These are phyloP conservation scores for Clarireedia hainanense DNA, from an alignment of 2,329 filamentous ascomycete genomes.

Conservation along the genomic window DNA sequence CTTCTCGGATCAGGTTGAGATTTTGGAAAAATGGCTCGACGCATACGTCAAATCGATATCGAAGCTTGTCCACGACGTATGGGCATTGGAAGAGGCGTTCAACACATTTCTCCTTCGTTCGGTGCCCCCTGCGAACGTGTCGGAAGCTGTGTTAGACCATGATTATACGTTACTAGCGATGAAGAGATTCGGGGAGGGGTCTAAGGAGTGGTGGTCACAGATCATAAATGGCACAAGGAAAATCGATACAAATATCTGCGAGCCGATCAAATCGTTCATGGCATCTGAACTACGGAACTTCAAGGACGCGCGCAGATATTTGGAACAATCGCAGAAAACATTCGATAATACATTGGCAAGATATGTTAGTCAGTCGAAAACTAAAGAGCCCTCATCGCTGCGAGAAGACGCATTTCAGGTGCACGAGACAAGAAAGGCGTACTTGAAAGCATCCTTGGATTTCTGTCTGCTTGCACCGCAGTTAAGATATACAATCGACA, in stretches of 20 bases:
- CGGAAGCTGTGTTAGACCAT: conserved; percentile 83
- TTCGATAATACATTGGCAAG: conserved; percentile 77
- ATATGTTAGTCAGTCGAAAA: conserved; percentile 79
- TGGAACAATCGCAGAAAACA: conserved; percentile 74
- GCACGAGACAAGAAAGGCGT: conserved; percentile 84
- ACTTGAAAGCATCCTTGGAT: conserved; percentile 87
- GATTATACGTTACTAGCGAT: conserved; percentile 89
- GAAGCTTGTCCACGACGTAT: conserved; percentile 57
- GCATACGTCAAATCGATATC: conserved; percentile 55
- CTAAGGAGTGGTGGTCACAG: conserved; percentile 79
- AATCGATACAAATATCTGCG: conserved; percentile 68
- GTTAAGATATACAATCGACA: conserved; percentile 75
- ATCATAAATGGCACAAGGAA: conserved; percentile 67
- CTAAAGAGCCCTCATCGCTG: conserved; percentile 85
- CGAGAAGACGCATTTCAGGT: conserved; percentile 94
- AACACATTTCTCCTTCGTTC: conserved; percentile 69
- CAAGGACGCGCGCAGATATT: conserved; percentile 69
- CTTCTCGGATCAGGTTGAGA: conserved; percentile 86
- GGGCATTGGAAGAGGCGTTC: conserved; percentile 70
- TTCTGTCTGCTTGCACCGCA: conserved; percentile 86
- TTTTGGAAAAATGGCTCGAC: conserved; percentile 87
- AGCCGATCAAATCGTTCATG: conserved; percentile 75
- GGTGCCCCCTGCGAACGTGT: conserved; percentile 63
- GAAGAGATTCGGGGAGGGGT: conserved; percentile 75
- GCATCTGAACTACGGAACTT: conserved; percentile 73